Evolutionary conservation across 257 asterid genomes (phyloP).

Genomic region (Prunella vulgaris): DNA sequence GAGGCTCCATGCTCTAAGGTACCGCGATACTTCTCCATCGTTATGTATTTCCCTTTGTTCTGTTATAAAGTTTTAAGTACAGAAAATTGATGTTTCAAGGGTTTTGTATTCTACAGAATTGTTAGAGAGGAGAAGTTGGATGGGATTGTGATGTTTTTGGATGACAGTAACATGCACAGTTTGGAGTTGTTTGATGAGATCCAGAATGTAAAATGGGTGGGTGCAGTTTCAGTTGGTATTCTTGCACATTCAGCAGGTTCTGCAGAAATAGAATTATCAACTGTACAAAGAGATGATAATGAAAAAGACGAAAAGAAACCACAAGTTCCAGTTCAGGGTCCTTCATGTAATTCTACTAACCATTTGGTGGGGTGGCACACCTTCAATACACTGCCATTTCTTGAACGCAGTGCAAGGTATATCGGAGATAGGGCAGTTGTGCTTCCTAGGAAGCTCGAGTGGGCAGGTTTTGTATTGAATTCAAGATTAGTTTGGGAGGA

Average conservation of each 20-base stretch:
- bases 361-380: constrained; percentile 87
- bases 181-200: constrained; percentile 93
- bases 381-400: constrained; percentile 41
- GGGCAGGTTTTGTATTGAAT: constrained; percentile 90
- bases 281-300: constrained; percentile 34
- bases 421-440: constrained; percentile 85
- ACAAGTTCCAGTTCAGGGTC: constrained; percentile 83
- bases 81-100: constrained; percentile 13
- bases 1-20: constrained; percentile 91
- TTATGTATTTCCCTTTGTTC: not conserved
- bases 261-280: constrained; percentile 37
- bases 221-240: constrained; percentile 83
- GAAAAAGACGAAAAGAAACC: constrained; percentile 45
- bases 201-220: constrained; percentile 87
- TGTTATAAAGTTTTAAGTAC: not conserved
- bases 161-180: constrained; percentile 96
- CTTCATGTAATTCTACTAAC: constrained; percentile 83
- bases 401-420: constrained; percentile 62
- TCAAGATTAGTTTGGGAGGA: constrained; percentile 85
- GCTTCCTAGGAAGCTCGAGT: constrained; percentile 85
- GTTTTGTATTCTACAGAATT: constrained; percentile 39
- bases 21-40: not conserved
- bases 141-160: constrained; percentile 88
- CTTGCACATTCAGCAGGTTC: constrained; percentile 65
- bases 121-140: constrained; percentile 72